Evolutionary conservation across 1,284 basidiomycete species (phyloP), one percentile per base, ranked within the genome.

Genomic region (Ustilago cynodontis): DNA sequence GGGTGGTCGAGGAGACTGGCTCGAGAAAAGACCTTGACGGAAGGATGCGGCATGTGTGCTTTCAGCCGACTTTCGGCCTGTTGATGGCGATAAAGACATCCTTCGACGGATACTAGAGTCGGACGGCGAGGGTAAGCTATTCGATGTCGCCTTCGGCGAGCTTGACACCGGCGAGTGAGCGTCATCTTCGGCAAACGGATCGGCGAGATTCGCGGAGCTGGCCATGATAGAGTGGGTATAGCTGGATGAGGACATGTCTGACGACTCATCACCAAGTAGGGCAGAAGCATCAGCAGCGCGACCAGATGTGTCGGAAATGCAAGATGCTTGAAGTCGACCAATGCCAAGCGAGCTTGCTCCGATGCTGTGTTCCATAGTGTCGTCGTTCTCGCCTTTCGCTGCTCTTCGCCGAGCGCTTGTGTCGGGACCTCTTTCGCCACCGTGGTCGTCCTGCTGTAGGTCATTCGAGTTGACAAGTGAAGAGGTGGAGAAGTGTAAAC

Each of bases 151-250:
- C 16, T 43, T 28, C 11, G 50, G 18, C n/a, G 31, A n/a, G 33
- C 16, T 22, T 7, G 29, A 29, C 11, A n/a, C 39, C 11, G 41
- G 11, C 7, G 59, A 20, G 14, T 1, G 58, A 1, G 41, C 3
- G 11, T 59, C 62, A 9, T 72, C 70, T 11, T 68, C 24, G 7
- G 61, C 62, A 28, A 79, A 79, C 10, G 78, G 78, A 37, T 79
- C 78, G 37, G 69, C 78, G 8, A 79, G 65, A 35, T 73, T 56
- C 3, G 78, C 78, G 3, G 78, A 79, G 59, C 78, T 79, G 18
- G 78, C 67, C 54, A 63, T 47, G 59, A 77, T 76, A 18, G 71
- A 62, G 43, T 60, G 58, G 0, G 68, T 55, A 26, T 59, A 51
- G 31, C 20, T 41, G 0, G 66, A 73, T 5, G 56, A 49, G 10